A percentile compares a stretch with the other conserved stretches of the same genome.
Evolutionary conservation across 148 eudicot genomes (phyloP).

Genomic region (Camellia granthamiana): DNA sequence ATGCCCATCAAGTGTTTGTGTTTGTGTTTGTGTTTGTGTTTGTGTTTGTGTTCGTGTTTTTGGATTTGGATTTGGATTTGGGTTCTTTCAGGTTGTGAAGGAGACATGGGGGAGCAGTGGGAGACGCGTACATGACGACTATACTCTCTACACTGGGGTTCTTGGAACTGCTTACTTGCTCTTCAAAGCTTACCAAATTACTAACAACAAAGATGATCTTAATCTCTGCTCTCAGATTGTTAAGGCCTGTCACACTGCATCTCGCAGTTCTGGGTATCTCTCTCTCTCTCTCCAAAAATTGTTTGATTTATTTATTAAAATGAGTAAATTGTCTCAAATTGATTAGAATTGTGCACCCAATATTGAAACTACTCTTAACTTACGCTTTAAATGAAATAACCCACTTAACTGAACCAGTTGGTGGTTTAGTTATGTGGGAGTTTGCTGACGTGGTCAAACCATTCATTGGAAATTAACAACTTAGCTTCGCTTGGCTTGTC

Average conservation of each 20-base stretch:
- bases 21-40: neutral
- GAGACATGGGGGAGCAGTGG: constrained; percentile 64
- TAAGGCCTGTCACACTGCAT: constrained; percentile 66
- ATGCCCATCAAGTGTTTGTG: constrained; percentile 18
- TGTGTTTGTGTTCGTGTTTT: too few relatives aligned
- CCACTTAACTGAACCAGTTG: neutral
- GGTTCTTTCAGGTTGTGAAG: constrained; percentile 56
- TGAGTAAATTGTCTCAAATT: neutral
- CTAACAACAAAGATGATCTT: constrained; percentile 51
- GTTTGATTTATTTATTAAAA: neutral
- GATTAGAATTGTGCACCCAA: neutral
- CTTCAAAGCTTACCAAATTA: constrained; percentile 65
- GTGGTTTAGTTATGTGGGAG: neutral
- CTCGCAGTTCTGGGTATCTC: constrained; percentile 52
- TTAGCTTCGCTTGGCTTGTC: neutral
- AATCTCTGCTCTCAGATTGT: constrained; percentile 52
- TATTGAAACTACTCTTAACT: neutral
- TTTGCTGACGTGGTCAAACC: constrained; percentile 11
- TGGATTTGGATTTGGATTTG: too few relatives aligned
- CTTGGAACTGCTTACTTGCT: constrained; percentile 80
- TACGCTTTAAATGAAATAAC: neutral
- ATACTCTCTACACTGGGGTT: constrained; percentile 72
- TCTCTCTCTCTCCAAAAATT: neutral
- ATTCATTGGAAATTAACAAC: neutral
- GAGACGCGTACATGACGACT: constrained; percentile 61